A percentile compares a stretch with the other conserved stretches of the same genome.
phyloP scores from a whole-genome alignment of 331 rosid species.

The Erythrophleum ivorense region DNA sequence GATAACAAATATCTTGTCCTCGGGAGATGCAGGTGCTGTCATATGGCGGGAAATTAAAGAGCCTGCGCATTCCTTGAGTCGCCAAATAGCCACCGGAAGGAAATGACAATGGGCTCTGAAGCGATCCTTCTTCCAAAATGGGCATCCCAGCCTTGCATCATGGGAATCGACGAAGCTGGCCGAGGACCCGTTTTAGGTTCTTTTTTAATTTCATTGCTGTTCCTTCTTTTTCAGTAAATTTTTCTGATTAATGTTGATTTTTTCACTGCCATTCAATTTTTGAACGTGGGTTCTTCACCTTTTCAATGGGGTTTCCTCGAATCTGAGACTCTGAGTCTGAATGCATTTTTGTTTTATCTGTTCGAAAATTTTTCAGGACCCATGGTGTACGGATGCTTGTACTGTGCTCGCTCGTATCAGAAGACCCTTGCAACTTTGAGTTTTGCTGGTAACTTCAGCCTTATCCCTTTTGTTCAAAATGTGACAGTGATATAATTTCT shows the following conservation, averaged over 20 bases:
- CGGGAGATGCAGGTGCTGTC: background rate
- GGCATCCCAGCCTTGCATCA: constrained; percentile 81
- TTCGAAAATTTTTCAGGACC: constrained; percentile 53
- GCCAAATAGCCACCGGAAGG: background rate
- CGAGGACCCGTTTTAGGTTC: constrained; percentile 84
- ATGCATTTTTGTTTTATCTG: background rate
- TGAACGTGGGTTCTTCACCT: background rate
- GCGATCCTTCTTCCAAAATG: constrained; percentile 54
- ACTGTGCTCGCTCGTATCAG: constrained; percentile 77
- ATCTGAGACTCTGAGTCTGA: background rate
- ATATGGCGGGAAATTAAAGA: constrained; percentile 50
- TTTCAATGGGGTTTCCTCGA: background rate
- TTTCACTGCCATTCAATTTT: background rate
- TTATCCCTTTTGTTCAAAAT: background rate
- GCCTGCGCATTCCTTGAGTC: background rate
- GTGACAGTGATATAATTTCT: background rate
- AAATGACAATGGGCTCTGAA: constrained; percentile 58
- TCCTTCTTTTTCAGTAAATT: background rate
- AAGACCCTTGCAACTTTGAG: constrained; percentile 71
- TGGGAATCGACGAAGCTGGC: constrained; percentile 95
- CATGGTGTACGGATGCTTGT: constrained; percentile 83
- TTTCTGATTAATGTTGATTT: background rate
- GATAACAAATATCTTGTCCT: background rate
- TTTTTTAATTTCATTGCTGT: background rate
- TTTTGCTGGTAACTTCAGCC: constrained; percentile 61